These are phyloP conservation scores for Fraxinus platypoda DNA, from an alignment of 305 asterid species.

Conservation along the genomic window DNA sequence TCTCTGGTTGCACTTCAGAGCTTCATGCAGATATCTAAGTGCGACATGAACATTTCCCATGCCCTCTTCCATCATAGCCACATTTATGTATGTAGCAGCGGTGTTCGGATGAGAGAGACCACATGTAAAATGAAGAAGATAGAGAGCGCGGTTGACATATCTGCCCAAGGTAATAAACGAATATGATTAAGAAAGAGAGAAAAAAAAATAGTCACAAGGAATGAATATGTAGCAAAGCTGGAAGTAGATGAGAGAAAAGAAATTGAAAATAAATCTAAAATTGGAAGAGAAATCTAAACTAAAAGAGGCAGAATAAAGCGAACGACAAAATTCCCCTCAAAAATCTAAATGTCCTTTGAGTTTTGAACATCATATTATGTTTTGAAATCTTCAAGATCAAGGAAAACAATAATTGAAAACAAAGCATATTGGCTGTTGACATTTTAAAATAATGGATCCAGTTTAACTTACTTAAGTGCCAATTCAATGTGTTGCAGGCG, in stretches of 20 bases:
- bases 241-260: slow-evolving; percentile 10
- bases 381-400: neutral
- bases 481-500: slow-evolving; percentile 99
- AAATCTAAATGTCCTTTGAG: neutral
- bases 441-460: slow-evolving; percentile 19
- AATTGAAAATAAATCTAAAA: neutral
- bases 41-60: slow-evolving; percentile 99
- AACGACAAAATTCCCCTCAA: neutral
- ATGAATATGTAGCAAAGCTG: slow-evolving; percentile 10
- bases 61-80: slow-evolving; percentile 99
- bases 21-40: slow-evolving; percentile 98
- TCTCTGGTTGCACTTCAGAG: slow-evolving; percentile 93
- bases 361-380: neutral
- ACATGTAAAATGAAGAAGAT: slow-evolving; percentile 96
- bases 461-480: slow-evolving; percentile 83
- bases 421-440: slow-evolving; percentile 6
- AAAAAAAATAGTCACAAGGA: neutral
- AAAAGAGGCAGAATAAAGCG: neutral
- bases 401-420: slow-evolving; percentile 1
- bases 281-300: neutral
- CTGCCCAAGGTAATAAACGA: slow-evolving; percentile 49
- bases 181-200: slow-evolving; percentile 14
- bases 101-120: slow-evolving; percentile 99
- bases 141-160: slow-evolving; percentile 95
- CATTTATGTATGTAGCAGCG: slow-evolving; percentile 97